phyloP scores from a whole-genome alignment of 2,329 filamentous ascomycete species.

The Laburnicola sp. region DNA sequence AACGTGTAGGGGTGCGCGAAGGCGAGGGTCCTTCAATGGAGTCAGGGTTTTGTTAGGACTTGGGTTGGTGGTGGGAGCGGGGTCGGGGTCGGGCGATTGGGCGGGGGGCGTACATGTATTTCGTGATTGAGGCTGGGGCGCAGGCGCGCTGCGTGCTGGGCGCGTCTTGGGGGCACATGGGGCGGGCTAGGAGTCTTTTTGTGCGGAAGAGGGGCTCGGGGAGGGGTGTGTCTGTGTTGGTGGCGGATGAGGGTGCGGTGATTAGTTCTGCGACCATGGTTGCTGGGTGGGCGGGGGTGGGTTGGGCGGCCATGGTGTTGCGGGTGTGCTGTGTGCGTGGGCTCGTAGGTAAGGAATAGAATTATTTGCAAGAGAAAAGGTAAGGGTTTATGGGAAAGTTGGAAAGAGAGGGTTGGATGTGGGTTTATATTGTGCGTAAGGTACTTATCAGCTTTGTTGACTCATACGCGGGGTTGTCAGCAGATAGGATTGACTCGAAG shows the following conservation, averaged over 20 bases:
- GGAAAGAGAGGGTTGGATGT: too few species aligned
- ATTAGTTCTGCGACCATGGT: constrained; percentile 24
- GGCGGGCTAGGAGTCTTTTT: constrained; percentile 32
- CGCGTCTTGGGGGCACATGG: constrained; percentile 39
- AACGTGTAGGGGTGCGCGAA: constrained; percentile 49
- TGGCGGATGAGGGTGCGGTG: constrained; percentile 8
- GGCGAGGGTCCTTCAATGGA: constrained; percentile 19
- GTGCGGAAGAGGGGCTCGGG: constrained; percentile 37
- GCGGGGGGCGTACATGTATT: constrained; percentile 32
- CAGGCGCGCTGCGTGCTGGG: constrained; percentile 26
- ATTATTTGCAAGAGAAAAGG: too few species aligned
- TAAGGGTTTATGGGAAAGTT: too few species aligned
- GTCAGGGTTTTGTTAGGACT: too few species aligned
- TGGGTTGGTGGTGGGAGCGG: too few species aligned
- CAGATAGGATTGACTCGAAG: too few species aligned
- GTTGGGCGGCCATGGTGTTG: constrained; percentile 6
- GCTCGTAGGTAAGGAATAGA: too few species aligned
- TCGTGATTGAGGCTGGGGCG: constrained; percentile 38
- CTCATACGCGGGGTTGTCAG: too few species aligned
- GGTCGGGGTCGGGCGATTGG: too few species aligned
- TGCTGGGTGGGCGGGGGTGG: constrained; percentile 1
- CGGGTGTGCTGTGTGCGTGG: background rate
- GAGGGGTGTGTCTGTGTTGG: constrained; percentile 16
- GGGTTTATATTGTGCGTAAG: too few species aligned
- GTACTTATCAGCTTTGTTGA: too few species aligned